Base-by-base conservation (phyloP, 108 stramenopile genomes). In the Nitzschia sp. region DNA sequence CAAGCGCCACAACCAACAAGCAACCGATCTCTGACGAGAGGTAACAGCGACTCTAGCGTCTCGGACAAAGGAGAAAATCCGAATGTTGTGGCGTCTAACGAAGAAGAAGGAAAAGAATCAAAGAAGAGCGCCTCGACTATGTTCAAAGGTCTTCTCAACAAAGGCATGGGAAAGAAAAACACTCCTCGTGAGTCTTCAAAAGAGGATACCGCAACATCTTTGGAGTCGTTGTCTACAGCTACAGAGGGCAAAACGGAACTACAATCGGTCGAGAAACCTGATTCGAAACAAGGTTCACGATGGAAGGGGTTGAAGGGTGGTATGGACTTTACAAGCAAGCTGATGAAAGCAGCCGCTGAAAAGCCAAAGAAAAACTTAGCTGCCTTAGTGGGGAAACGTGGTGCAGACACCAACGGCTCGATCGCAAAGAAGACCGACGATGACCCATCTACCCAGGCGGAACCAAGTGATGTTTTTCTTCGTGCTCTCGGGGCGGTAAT, bases 261-360 rank as follows among this genome's bases (percentile, higher is more conserved):
- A 13, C 38, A 41, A 41, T 13, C 38, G 13, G 38, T 6, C 6
- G 38, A 13, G 9, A 6, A 6, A 41, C 38, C 38, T 41, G 38
- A 13, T 9, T 13, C 38, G 13, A 41, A 41, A 13, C 38, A 61
- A 9, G 38, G 21, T 0, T 44, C 60, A 1, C 2, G 1, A 23
- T 61, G 60, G 60, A 41, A 41, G 13, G 60, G 60, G 6, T 15
- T 61, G 22, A 61, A 45, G 41, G 23, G 13, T 23, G 38, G 60
- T 1, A 45, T 61, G 60, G 60, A 61, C 1, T 61, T 61, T 25
- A 61, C 60, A 19, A 61, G 60, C 26, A 61, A 27, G 60, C 9
- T 61, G 41, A 61, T 61, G n/a, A 61, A 45, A 25, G 36, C 26
- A 1, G 21, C 60, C 0, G 60, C 32, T 22, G 41, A 61, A 21